Base-by-base conservation (phyloP, 768 basidiomycete species). In the Leccinum ochraceum region DNA sequence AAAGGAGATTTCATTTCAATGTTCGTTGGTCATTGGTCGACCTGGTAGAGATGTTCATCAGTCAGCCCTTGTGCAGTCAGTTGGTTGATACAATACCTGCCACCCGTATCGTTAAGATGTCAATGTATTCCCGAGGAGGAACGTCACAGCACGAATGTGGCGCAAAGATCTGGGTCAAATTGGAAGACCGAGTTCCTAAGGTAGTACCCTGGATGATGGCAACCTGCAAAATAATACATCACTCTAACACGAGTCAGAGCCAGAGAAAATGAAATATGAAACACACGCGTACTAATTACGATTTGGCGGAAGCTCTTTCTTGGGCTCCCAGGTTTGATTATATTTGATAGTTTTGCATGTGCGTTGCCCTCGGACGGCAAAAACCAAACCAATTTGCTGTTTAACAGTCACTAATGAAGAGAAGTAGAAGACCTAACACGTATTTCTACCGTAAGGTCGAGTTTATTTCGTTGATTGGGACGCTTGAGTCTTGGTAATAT, bases 91-190 rank as follows among this genome's bases (percentile, higher is more conserved):
- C 30, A 20, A 36, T 17, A n/a, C 10, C 14, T 30, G 37, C 16
- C 10, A 17, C 34, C 48, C 20, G n/a, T 20, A 30, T 20, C 6
- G 9, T 36, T 30, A 6, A 13, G 20, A 22, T 5, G n/a, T 20
- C n/a, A 46, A 32, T 9, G 28, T n/a, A 20, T 46, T 54, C 11
- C 60, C 60, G 53, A 63, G 62, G 60, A 57, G 59, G 34, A 53
- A 32, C 11, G 14, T 44, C 11, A 53, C 32, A 20, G 26, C n/a
- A 54, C 9, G 28, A 52, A 56, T 42, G 17, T 17, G 24, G n/a
- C 36, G 37, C 44, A 20, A 46, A 46, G 44, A 20, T 20, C 39
- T 42, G 28, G 16, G 11, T 28, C 48, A 37, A 16, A 10, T 14
- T 22, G 16, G 30, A 36, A 37, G 50, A 36, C 17, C 11, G 22